These are phyloP conservation scores for Adiantum capillusveneris DNA, from an alignment of 75 land plant genomes.

Conservation along the genomic window DNA sequence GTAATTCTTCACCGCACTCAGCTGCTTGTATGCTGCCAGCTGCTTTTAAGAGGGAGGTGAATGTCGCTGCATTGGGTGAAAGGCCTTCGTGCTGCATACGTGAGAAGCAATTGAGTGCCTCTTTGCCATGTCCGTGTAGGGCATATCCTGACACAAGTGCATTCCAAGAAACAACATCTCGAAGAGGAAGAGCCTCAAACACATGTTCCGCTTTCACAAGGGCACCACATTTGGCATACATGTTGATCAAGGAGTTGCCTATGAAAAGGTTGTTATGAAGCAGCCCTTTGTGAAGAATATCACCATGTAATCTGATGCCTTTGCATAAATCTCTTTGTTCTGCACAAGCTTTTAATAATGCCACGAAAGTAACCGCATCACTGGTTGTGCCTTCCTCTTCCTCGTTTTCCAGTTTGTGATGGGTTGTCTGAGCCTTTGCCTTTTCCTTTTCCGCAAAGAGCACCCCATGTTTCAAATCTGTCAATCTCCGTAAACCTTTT, in stretches of 20 bases:
- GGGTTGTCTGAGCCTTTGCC: too few relatives aligned
- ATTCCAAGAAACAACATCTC: constrained; percentile 9
- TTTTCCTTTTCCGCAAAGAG: too few relatives aligned
- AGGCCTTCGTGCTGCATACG: constrained; percentile 9
- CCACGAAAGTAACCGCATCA: not conserved
- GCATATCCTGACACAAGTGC: constrained; percentile 19
- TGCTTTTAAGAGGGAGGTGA: not conserved
- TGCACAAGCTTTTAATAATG: not conserved
- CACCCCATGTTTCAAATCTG: too few relatives aligned
- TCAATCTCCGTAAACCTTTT: too few relatives aligned
- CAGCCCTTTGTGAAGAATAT: not conserved
- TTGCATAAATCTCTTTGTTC: not conserved
- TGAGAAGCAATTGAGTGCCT: constrained; percentile 7
- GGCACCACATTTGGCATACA: constrained; percentile 20
- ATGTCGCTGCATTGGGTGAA: constrained; percentile 9
- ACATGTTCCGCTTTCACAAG: constrained; percentile 6
- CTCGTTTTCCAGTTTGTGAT: too few relatives aligned
- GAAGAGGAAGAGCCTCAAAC: constrained; percentile 3
- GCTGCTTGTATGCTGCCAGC: not conserved
- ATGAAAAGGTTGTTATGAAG: not conserved
- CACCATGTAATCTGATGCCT: not conserved
- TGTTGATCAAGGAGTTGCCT: constrained; percentile 11
- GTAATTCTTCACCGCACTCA: constrained; percentile 4
- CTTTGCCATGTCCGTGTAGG: not conserved
- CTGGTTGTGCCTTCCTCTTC: too few relatives aligned